Conservation (phyloP, 1,284 basidiomycete species). For the Phaffia rhodozyma region DNA sequence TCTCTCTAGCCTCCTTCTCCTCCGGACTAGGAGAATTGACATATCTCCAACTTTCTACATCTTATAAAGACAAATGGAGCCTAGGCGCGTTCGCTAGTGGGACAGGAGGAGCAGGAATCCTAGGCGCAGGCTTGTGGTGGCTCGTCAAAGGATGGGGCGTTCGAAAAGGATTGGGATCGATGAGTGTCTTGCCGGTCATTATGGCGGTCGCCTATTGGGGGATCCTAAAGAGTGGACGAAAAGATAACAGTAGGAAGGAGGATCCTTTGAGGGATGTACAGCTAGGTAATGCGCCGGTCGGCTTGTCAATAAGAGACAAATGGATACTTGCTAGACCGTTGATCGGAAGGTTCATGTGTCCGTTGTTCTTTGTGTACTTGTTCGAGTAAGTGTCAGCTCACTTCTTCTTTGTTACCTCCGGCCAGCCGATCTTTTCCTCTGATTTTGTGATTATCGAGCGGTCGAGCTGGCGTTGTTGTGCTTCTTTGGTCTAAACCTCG, state of each 20-base stretch:
- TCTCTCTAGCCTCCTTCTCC: constrained; percentile 78
- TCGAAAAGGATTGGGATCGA: constrained; percentile 64
- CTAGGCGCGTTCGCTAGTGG: constrained; percentile 70
- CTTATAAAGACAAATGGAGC: constrained; percentile 45
- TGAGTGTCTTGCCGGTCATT: constrained; percentile 31
- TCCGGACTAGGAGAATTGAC: constrained; percentile 89
- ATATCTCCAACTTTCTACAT: constrained; percentile 84
- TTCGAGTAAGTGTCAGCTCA: constrained; percentile 48
- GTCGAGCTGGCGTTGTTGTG: neutral
- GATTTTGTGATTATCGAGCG: neutral
- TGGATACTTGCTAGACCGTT: constrained; percentile 61
- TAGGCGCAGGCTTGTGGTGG: constrained; percentile 93
- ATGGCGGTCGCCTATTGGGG: constrained; percentile 19
- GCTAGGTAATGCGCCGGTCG: constrained; percentile 7
- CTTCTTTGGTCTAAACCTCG: constrained; percentile 23
- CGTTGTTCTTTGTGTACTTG: constrained; percentile 42
- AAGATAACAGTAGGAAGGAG: constrained; percentile 12
- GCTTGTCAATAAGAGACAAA: constrained; percentile 56
- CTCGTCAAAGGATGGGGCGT: constrained; percentile 76
- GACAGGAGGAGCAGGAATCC: constrained; percentile 86
- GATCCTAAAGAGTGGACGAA: constrained; percentile 12
- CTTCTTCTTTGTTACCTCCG: neutral
- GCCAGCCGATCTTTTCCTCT: neutral
- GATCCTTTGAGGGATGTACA: neutral
- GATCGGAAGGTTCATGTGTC: constrained; percentile 51